phyloP scores from a whole-genome alignment of 441 rosid species.

The Erodium trifolium region DNA sequence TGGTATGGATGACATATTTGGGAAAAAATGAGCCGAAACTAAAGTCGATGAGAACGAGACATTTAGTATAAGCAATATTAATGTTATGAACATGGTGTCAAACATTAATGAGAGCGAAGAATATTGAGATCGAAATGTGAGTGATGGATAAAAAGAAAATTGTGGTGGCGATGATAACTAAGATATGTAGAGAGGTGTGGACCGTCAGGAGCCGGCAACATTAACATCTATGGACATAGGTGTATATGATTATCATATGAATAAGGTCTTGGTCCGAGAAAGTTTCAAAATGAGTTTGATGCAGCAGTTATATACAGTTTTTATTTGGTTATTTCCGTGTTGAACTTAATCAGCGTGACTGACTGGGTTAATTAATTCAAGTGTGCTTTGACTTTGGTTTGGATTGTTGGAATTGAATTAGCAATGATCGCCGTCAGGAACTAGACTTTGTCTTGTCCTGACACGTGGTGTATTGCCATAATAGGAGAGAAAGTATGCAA shows the following conservation, averaged over 20 bases:
- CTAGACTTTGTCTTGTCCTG: neutral
- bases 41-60: neutral
- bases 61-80: neutral
- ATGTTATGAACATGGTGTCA: neutral
- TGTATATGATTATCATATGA: neutral
- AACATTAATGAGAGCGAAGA: neutral
- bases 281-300: neutral
- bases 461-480: neutral
- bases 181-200: neutral
- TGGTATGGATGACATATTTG: neutral
- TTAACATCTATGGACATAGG: neutral
- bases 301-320: too few species aligned
- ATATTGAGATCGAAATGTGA: neutral
- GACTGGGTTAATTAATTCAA: neutral
- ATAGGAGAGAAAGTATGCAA: too few species aligned
- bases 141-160: neutral
- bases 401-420: neutral
- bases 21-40: neutral
- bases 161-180: neutral
- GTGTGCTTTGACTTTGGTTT: neutral
- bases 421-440: neutral
- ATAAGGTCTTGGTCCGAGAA: neutral
- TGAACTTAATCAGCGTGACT: neutral
- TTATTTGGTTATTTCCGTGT: neutral
- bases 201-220: neutral